Conservation (phyloP, 257 asterid species). For the Voacanga thouarsii region DNA sequence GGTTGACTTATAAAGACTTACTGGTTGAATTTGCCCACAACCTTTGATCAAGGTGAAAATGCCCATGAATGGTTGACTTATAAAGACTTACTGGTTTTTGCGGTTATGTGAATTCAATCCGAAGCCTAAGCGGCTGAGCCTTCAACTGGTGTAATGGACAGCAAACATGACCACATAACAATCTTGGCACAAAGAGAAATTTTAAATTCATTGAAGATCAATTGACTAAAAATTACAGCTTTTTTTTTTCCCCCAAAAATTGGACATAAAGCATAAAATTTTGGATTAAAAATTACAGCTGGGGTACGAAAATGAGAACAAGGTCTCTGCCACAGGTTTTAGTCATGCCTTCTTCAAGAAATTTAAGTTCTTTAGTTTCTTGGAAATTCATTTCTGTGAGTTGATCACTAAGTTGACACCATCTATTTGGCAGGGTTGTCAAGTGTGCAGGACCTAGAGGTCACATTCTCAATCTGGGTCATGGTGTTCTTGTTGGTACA, state of each 20-base stretch:
- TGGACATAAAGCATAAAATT: not conserved
- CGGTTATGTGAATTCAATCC: slow-evolving; percentile 2
- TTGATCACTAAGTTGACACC: slow-evolving; percentile 8
- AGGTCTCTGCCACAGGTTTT: not conserved
- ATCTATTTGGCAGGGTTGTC: slow-evolving; percentile 60
- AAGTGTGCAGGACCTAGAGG: slow-evolving; percentile 70
- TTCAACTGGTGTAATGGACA: too few relatives aligned
- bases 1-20: not conserved
- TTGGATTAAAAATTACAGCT: not conserved
- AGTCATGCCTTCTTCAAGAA: not conserved
- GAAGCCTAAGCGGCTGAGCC: not conserved
- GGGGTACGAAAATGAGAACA: not conserved
- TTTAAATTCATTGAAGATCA: not conserved
- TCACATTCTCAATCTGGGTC: slow-evolving; percentile 92
- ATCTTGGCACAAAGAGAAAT: not conserved
- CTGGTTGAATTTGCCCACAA: not conserved
- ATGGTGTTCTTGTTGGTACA: slow-evolving; percentile 94
- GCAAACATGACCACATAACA: not conserved
- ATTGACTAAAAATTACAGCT: not conserved
- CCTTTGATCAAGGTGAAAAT: not conserved
- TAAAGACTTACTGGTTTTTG: not conserved
- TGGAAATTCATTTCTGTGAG: not conserved
- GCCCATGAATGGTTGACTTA: not conserved
- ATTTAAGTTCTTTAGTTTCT: not conserved
- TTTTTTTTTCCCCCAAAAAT: not conserved